Base-by-base conservation (phyloP, 106 monocot genomes). In the Dendrobium nobile region DNA sequence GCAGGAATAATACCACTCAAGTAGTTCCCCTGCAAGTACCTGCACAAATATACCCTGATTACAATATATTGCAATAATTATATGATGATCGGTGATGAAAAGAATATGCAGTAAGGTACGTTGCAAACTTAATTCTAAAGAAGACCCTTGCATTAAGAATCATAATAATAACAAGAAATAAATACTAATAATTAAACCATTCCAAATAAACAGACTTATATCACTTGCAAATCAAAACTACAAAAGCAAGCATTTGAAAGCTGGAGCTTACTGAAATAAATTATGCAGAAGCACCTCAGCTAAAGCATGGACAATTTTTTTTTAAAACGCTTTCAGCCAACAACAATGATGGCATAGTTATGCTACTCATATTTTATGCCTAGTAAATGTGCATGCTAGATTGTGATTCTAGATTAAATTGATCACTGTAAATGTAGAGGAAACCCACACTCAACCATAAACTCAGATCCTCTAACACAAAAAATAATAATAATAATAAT, bases 21-120 rank as follows among this genome's bases (percentile, higher is more conserved):
- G 80, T 92, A 98, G 82, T 98, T 98, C 41, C 95, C 88, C 75
- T 93, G 95, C 84, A 98, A 82, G 78, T 88, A 92, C 84, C 98
- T 99, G 83, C 17, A 84, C 67, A 77, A 48, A 47, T 68, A 61
- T 75, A 28, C 11, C 48, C 22, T 4, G 24, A 76, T 45, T 59
- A 58, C 9, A 82, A 75, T 37, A 70, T 70, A 70, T 70, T 9
- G 4, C 70, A 70, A 70, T 2, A 70, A 70, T 70, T 70, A 24
- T 24, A 26, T 65, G 24, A 65, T 65, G 26, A 51, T 24, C 1
- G 64, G 10, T 65, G 15, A 37, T 16, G 13, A 70, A 3, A 33
- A 33, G 68, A 26, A 28, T 68, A 68, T 28, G 68, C 20, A 18
- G 15, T 9, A 20, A 9, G 15, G 16, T 16, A 28, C 37, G 15